These are phyloP conservation scores for Candida sithepensis DNA, from an alignment of 805 yeast species.

Conservation along the genomic window DNA sequence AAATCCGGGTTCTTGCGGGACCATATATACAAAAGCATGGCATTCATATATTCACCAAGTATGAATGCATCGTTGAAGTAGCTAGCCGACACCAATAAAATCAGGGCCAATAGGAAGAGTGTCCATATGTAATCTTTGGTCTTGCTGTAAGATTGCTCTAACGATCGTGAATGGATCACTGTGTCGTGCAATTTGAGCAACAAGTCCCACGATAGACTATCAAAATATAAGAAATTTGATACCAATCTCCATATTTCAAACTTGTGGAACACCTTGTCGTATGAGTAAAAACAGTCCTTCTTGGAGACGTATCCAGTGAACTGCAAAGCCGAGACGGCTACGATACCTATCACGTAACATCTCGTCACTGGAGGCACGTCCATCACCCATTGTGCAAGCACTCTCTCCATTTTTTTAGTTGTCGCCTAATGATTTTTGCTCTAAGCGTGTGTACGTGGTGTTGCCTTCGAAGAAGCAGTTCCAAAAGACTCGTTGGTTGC, in stretches of 20 bases:
- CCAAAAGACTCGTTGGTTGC: no score
- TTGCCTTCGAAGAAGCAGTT: no score
- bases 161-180: constrained; percentile 35
- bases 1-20: constrained; percentile 43
- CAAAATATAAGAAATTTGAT: constrained; percentile 37
- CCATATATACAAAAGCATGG: constrained; percentile 41
- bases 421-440: no score
- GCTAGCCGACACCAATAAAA: constrained; percentile 32
- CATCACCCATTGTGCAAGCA: constrained; percentile 38
- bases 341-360: constrained; percentile 31
- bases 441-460: no score
- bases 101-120: constrained; percentile 27
- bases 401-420: constrained; percentile 33
- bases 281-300: constrained; percentile 32
- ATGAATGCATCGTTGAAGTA: constrained; percentile 27
- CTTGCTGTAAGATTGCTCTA: constrained; percentile 33
- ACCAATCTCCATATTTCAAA: constrained; percentile 36
- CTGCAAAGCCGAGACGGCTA: constrained; percentile 32
- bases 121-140: constrained; percentile 39
- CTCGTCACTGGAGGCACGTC: constrained; percentile 47
- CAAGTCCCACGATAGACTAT: constrained; percentile 36
- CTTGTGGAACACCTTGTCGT: constrained; percentile 36
- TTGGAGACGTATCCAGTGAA: constrained; percentile 31
- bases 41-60: constrained; percentile 37
- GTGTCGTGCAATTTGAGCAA: constrained; percentile 33